Conservation (phyloP, 2,329 filamentous ascomycete genomes). For the Calonectria pauciramosa region DNA sequence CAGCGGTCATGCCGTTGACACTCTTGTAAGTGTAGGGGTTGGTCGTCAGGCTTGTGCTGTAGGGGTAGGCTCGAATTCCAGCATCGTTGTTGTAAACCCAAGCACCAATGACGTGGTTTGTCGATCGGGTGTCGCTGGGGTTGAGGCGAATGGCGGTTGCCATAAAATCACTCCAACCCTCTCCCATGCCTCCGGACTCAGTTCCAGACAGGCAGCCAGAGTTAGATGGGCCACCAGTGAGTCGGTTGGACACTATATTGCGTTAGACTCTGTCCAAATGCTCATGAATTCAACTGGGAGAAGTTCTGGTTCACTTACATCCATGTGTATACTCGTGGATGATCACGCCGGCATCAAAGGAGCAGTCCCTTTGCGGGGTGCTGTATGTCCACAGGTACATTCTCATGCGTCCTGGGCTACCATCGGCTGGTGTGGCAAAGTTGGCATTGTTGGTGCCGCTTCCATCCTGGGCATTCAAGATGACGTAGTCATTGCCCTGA, state of each 20-base stretch:
- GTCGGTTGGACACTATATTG: slow-evolving; percentile 64
- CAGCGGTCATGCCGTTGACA: slow-evolving; percentile 52
- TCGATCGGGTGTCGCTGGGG: slow-evolving; percentile 58
- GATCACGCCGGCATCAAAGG: slow-evolving; percentile 72
- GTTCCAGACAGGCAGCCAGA: slow-evolving; percentile 58
- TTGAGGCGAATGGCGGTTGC: slow-evolving; percentile 65
- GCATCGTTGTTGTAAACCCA: slow-evolving; percentile 60
- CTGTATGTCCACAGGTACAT: slow-evolving; percentile 70
- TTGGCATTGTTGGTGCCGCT: slow-evolving; percentile 69
- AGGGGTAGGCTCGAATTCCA: slow-evolving; percentile 65
- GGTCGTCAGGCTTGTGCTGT: slow-evolving; percentile 63
- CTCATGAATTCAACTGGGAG: too few species aligned
- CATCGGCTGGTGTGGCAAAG: slow-evolving; percentile 68
- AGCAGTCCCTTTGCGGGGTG: slow-evolving; percentile 64
- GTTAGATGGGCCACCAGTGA: slow-evolving; percentile 71
- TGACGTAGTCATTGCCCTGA: slow-evolving; percentile 64
- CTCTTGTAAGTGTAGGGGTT: slow-evolving; percentile 66
- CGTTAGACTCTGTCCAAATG: not conserved
- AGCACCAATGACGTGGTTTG: slow-evolving; percentile 63
- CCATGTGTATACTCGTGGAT: slow-evolving; percentile 72
- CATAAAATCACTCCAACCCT: slow-evolving; percentile 71
- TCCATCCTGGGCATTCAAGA: slow-evolving; percentile 70
- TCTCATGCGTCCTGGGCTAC: slow-evolving; percentile 65
- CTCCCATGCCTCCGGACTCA: slow-evolving; percentile 70
- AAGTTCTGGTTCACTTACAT: slow-evolving; percentile 48